Evolutionary conservation across 2,329 filamentous ascomycete genomes (phyloP), one percentile per base, ranked within the genome.

Genomic region (Cladophialophora psammophila): DNA sequence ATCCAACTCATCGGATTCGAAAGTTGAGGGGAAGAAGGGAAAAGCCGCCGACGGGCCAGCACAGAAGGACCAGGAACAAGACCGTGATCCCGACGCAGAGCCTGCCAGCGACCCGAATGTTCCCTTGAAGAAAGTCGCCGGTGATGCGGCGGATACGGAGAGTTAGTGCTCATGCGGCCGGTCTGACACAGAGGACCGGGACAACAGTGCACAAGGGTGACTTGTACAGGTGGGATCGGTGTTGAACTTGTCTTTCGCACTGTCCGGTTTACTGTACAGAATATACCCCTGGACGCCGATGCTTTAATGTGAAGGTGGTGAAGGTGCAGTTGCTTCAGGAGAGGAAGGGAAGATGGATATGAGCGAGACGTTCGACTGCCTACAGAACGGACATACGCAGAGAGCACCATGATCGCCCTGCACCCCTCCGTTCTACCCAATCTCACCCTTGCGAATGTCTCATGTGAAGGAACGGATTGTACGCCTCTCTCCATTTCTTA

Each of bases 401-500:
- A 5, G 12, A 5, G 10, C 18, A 26, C 8, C 45, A 26, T 50
- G 18, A 26, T 9, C 12, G 20, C 9, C 40, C 18, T 45, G 40
- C 40, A 45, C 18, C 40, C 5, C 8, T 10, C 13, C 10, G 10
- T 42, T 8, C 8, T 5, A 5, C 12, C 45, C 20, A 20, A 20
- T 10, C 12, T 56, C 52, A 63, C 45, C 60, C 54, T 13, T 31
- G 53, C 18, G 54, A 53, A 34, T 64, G 42, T 26, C 31, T 56
- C 53, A 45, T 50, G n/a, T 18, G 32, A 53, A 70, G 55, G 15
- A 68, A 31, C 12, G 60, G 65, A 40, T 60, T 40, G 45, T 62
- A 63, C 3, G 67, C 65, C n/a, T 57, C 62, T 52, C 72, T 66
- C 72, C 72, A 73, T n/a, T 67, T 63, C 5, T 31, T 4, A 6